Evolutionary conservation across 163 green algal species (phyloP), one percentile per base, ranked within the genome.

Genomic region (Prototheca wickerhamii): DNA sequence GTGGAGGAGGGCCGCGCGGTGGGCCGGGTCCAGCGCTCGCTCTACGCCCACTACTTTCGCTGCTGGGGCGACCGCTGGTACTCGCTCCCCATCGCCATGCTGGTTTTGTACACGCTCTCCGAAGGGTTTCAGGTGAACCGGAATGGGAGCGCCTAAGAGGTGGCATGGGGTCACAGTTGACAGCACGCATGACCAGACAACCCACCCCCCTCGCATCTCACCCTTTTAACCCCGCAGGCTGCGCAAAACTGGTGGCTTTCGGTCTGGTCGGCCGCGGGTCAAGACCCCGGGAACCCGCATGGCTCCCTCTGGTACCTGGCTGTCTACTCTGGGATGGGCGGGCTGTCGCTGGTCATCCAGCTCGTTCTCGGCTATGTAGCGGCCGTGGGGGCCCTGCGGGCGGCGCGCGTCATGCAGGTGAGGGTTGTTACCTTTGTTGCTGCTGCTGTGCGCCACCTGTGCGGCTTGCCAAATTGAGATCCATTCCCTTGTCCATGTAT

Each of bases 171-270:
- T n/a, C n/a, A n/a, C n/a, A n/a, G n/a, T n/a, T n/a, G n/a, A n/a
- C n/a, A n/a, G n/a, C n/a, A n/a, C n/a, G n/a, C n/a, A n/a, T n/a
- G n/a, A n/a, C n/a, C n/a, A n/a, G n/a, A n/a, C n/a, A n/a, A n/a
- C n/a, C n/a, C n/a, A n/a, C n/a, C n/a, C n/a, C n/a, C n/a, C n/a
- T n/a, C n/a, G n/a, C n/a, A n/a, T 54, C 26, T 31, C 32, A 32
- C 37, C 43, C 44, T 31, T 20, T 31, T 18, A 58, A n/a, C 17
- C 31, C 26, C 40, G 34, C 83, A 89, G 79, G 77, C 87, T 4
- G 46, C 60, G n/a, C 89, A 96, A 67, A 93, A 94, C 70, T 88
- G 75, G 43, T 87, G 81, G 74, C 74, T 96, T 30, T 78, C 76
- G 12, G 58, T 80, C 1, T 96, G 89, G 78, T 65, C 63, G 4